A percentile compares a stretch with the other conserved stretches of the same genome.
phyloP scores from a whole-genome alignment of 345 rosid species.

The Aquilaria sinensis region DNA sequence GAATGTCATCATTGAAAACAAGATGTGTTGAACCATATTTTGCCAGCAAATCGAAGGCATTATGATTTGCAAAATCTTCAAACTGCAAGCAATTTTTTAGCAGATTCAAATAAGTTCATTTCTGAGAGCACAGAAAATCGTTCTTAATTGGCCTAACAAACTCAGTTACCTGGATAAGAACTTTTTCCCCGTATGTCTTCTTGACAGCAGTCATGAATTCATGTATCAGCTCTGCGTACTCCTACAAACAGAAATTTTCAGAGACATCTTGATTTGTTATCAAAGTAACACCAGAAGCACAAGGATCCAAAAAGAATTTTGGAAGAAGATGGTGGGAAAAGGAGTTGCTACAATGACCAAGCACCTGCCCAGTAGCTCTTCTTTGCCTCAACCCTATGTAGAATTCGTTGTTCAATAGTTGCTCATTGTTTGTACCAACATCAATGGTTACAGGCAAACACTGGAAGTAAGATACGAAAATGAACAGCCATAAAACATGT shows the following conservation, averaged over 20 bases:
- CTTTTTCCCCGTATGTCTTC: constrained; percentile 81
- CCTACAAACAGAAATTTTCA: constrained; percentile 32
- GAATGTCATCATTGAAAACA: too few species aligned
- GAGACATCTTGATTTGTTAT: too few species aligned
- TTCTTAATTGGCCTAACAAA: neutral
- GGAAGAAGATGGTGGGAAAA: too few species aligned
- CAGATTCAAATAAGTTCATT: neutral
- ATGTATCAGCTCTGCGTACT: constrained; percentile 70
- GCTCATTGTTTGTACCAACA: constrained; percentile 49
- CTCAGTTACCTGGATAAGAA: constrained; percentile 66
- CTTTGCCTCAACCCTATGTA: too few species aligned
- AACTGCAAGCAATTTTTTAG: neutral
- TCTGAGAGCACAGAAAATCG: neutral
- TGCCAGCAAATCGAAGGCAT: too few species aligned
- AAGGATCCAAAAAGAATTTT: too few species aligned
- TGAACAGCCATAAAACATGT: neutral
- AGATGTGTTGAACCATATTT: too few species aligned
- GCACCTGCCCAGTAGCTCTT: too few species aligned
- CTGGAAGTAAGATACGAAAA: constrained; percentile 23
- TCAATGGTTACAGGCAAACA: constrained; percentile 43
- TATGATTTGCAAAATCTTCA: too few species aligned
- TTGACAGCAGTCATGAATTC: constrained; percentile 91
- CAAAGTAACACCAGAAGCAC: too few species aligned
- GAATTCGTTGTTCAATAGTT: too few species aligned
- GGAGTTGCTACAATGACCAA: neutral